Base-by-base conservation (phyloP, 2,329 filamentous ascomycete species). In the Fusarium sambucinum region DNA sequence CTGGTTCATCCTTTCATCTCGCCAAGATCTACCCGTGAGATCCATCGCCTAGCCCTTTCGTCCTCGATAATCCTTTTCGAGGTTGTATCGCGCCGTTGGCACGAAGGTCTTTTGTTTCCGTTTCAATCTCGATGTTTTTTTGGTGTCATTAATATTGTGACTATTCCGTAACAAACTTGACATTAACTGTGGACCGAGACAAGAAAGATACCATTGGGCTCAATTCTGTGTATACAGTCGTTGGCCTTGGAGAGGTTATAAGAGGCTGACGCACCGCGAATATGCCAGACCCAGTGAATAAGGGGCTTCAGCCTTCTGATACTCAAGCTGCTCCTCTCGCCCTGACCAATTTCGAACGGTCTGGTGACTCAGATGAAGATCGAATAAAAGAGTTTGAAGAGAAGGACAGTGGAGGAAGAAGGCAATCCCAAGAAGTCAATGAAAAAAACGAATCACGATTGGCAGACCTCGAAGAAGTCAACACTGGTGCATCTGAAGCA, bases 401-500 rank as follows among this genome's bases (percentile, higher is more conserved):
- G 25, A 71, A 70, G 14, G 55, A 51, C 6, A 19, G 54, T 6
- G 66, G 69, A 38, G 66, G 63, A 27, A 62, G 53, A 23, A 55
- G 59, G 6, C 38, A 40, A 27, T 33, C 44, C 16, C 16, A 37
- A 23, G 51, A 59, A n/a, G 21, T 55, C 14, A 44, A 40, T 17
- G 45, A 41, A 19, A 62, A 70, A 17, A 35, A 63, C 19, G 63
- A 55, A 23, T 35, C 65, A 40, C 66, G 63, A 21, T 55, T 61
- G 10, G 59, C 67, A 21, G 55, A 63, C 19, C 71, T 80, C 6
- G 63, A 68, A 10, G 59, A 61, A 32, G 83, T 82, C 29, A 82
- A 81, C 67, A 89, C 85, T 68, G 79, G 83, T 74, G 86, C 84
- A 25, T 89, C 87, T 68, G 78, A 83, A 74, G 85, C 84, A 30